These are phyloP conservation scores for Pseudopithomyces maydicus DNA, from an alignment of 2,329 filamentous ascomycete genomes.

Conservation along the genomic window DNA sequence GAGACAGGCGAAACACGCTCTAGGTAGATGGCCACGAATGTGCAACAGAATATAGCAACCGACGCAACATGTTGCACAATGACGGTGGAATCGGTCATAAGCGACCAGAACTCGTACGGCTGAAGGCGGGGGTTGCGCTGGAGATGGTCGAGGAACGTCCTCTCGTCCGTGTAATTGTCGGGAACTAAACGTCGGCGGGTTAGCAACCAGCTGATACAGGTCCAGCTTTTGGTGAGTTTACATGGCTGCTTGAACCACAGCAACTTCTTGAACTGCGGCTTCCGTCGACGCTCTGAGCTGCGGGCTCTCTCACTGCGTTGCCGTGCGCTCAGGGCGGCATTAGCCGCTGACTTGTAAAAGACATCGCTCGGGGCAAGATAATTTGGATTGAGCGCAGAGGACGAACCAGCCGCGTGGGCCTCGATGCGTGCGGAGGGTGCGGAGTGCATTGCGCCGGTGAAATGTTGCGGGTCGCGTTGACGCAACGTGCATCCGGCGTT, in stretches of 20 bases:
- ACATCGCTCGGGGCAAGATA: slow-evolving; percentile 86
- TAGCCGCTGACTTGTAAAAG: slow-evolving; percentile 65
- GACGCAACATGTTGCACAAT: slow-evolving; percentile 97
- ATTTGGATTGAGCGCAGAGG: slow-evolving; percentile 24
- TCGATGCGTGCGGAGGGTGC: slow-evolving; percentile 11
- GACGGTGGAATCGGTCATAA: slow-evolving; percentile 92
- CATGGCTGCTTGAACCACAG: slow-evolving; percentile 98
- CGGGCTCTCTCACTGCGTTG: slow-evolving; percentile 60
- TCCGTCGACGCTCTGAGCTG: slow-evolving; percentile 70
- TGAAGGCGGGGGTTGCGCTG: slow-evolving; percentile 92
- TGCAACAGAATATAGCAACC: slow-evolving; percentile 91
- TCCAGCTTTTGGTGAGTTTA: slow-evolving; percentile 52
- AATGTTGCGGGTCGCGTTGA: not conserved
- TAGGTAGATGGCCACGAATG: slow-evolving; percentile 88
- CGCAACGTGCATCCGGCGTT: not conserved
- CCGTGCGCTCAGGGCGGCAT: slow-evolving; percentile 25
- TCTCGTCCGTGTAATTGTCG: slow-evolving; percentile 98
- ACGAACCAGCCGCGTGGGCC: slow-evolving; percentile 5
- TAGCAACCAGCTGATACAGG: slow-evolving; percentile 16
- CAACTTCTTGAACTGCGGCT: slow-evolving; percentile 88
- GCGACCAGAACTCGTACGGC: slow-evolving; percentile 97
- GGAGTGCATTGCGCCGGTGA: slow-evolving; percentile 18
- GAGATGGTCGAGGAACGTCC: slow-evolving; percentile 93
- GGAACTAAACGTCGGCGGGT: slow-evolving; percentile 64
- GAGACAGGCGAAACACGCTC: slow-evolving; percentile 88